These are phyloP conservation scores for Lactarius akahatsu DNA, from an alignment of 768 basidiomycete species.

Conservation along the genomic window DNA sequence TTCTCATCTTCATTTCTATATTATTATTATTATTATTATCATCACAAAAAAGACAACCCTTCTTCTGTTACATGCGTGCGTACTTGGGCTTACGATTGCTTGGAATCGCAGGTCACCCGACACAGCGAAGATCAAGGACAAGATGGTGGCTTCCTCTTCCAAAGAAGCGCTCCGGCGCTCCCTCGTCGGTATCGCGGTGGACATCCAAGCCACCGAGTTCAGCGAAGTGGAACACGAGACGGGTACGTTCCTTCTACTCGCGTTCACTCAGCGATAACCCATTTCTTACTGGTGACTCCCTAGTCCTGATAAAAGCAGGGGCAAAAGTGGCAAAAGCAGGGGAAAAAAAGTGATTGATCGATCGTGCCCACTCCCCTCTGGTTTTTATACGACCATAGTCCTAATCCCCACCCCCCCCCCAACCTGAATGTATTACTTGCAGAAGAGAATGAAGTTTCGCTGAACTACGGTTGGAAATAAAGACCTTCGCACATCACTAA, in stretches of 20 bases:
- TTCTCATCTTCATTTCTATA: background rate
- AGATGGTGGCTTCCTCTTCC: constrained; percentile 93
- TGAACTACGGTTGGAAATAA: constrained; percentile 32
- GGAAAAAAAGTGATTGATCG: constrained; percentile 23
- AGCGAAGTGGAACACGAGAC: constrained; percentile 69
- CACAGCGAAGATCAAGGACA: constrained; percentile 77
- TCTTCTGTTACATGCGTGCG: background rate
- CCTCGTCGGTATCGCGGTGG: constrained; percentile 72
- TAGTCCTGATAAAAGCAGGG: constrained; percentile 35
- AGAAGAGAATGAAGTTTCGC: constrained; percentile 32
- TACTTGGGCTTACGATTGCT: constrained; percentile 9
- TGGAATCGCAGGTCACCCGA: constrained; percentile 75
- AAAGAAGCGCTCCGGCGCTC: constrained; percentile 71
- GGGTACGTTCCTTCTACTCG: constrained; percentile 47
- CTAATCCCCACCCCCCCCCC: constrained; percentile 3
- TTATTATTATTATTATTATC: background rate
- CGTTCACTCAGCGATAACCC: background rate
- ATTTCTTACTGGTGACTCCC: background rate
- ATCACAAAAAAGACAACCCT: background rate
- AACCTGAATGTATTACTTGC: constrained; percentile 20
- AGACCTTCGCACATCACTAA: constrained; percentile 17
- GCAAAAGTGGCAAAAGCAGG: constrained; percentile 29
- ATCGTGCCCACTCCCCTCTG: background rate
- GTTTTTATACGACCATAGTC: constrained; percentile 1
- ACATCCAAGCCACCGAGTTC: constrained; percentile 83